phyloP scores from a whole-genome alignment of 768 basidiomycete genomes.

The Guyanaporus albipodus region DNA sequence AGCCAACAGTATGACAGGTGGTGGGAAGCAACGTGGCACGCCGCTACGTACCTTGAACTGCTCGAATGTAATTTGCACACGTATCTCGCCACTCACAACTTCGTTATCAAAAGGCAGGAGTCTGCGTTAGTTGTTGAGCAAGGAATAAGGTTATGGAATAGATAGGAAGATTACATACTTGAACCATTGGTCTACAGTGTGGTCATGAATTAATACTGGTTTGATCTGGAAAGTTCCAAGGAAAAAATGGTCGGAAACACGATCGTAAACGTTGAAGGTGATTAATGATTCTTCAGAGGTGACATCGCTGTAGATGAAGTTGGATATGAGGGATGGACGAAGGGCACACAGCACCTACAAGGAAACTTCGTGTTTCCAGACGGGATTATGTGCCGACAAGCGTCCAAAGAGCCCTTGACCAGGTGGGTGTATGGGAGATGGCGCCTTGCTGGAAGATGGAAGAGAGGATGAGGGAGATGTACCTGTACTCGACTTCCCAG shows the following conservation, averaged over 20 bases:
- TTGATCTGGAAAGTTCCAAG: constrained; percentile 89
- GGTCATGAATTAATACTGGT: constrained; percentile 87
- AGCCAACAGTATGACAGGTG: constrained; percentile 21
- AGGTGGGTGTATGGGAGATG: constrained; percentile 26
- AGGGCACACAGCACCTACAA: constrained; percentile 62
- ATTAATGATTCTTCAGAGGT: constrained; percentile 82
- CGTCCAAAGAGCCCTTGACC: constrained; percentile 56
- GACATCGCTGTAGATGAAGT: constrained; percentile 67
- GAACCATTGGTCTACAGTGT: constrained; percentile 96
- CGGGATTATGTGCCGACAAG: constrained; percentile 78
- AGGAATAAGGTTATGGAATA: constrained; percentile 6
- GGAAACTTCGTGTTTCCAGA: constrained; percentile 98
- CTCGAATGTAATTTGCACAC: constrained; percentile 91
- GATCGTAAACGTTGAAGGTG: constrained; percentile 90
- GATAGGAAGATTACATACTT: constrained; percentile 54
- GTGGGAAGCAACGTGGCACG: constrained; percentile 21
- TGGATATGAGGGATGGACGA: constrained; percentile 16
- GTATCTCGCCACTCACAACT: constrained; percentile 86
- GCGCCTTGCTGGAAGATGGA: constrained; percentile 37
- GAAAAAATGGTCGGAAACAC: constrained; percentile 79
- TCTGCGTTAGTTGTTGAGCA: constrained; percentile 36
- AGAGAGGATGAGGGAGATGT: constrained; percentile 43
- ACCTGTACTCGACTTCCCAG: constrained; percentile 40
- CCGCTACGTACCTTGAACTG: constrained; percentile 65
- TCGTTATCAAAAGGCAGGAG: constrained; percentile 76